Evolutionary conservation across 345 rosid species (phyloP).

Genomic region (Hypericum perforatum): DNA sequence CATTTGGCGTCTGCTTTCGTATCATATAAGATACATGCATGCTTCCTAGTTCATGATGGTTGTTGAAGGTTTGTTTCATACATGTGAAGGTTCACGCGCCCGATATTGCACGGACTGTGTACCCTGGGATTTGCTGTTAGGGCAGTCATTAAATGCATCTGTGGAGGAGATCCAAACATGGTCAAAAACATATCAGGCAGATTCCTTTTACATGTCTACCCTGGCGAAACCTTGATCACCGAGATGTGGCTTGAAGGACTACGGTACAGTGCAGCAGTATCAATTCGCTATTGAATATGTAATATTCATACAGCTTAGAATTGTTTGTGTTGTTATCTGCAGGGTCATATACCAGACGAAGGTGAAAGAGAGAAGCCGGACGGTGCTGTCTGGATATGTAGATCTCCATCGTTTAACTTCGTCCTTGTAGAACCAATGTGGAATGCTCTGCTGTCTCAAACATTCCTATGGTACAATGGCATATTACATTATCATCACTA

Average conservation of each 20-base stretch:
- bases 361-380: constrained; percentile 56
- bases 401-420: constrained; percentile 39
- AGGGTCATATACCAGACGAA: constrained; percentile 60
- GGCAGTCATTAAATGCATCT: constrained; percentile 69
- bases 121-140: constrained; percentile 71
- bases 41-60: constrained; percentile 1
- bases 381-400: constrained; percentile 63
- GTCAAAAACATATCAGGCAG: constrained; percentile 57
- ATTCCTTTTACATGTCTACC: constrained; percentile 75
- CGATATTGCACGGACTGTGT: constrained; percentile 86
- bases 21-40: background rate
- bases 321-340: constrained; percentile 17
- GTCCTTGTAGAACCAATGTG: constrained; percentile 25
- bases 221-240: constrained; percentile 69
- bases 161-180: constrained; percentile 52
- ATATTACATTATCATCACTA: no score
- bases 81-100: constrained; percentile 51
- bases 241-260: constrained; percentile 80
- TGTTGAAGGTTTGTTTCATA: constrained; percentile 18
- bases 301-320: background rate
- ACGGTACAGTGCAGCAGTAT: constrained; percentile 31
- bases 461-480: constrained; percentile 7
- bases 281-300: background rate
- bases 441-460: constrained; percentile 8
- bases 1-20: background rate